Evolutionary conservation across 2,329 filamentous ascomycete genomes (phyloP).

Genomic region (Elsinoe necatrix): DNA sequence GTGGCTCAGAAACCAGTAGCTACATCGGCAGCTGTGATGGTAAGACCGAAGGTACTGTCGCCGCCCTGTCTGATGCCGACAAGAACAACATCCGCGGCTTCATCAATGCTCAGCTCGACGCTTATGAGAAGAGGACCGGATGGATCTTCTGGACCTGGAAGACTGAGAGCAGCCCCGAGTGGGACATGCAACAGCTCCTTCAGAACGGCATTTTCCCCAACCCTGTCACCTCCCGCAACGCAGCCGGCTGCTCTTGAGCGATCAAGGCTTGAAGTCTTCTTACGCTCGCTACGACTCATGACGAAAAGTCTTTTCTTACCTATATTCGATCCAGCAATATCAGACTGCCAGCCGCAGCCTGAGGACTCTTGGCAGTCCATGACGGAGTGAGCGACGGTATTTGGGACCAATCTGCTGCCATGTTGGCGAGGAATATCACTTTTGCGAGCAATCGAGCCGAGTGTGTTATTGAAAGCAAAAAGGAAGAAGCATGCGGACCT

Average conservation of each 20-base stretch:
- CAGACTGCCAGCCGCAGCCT: neutral
- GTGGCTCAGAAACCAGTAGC: slow-evolving; percentile 27
- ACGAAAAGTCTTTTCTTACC: slow-evolving; percentile 5
- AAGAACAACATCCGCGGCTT: slow-evolving; percentile 37
- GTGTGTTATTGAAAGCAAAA: neutral
- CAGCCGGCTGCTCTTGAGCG: neutral
- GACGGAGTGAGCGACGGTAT: neutral
- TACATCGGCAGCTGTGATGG: slow-evolving; percentile 38
- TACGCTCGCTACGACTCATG: slow-evolving; percentile 12
- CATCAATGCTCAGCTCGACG: slow-evolving; percentile 41
- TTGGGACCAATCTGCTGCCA: slow-evolving; percentile 7
- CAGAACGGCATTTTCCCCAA: slow-evolving; percentile 31
- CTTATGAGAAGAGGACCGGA: slow-evolving; percentile 39
- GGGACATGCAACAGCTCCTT: slow-evolving; percentile 40
- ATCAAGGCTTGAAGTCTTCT: neutral
- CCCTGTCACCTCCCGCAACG: slow-evolving; percentile 17
- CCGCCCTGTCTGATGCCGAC: slow-evolving; percentile 34
- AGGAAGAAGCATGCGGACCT: neutral
- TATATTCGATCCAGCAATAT: neutral
- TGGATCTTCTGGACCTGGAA: slow-evolving; percentile 48
- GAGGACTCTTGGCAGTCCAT: neutral
- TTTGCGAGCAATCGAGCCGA: neutral
- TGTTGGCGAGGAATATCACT: slow-evolving; percentile 8
- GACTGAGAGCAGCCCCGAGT: slow-evolving; percentile 42
- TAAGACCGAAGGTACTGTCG: slow-evolving; percentile 38